Evolutionary conservation across 2,329 filamentous ascomycete species (phyloP).

Genomic region (Hypoxylon sp.): DNA sequence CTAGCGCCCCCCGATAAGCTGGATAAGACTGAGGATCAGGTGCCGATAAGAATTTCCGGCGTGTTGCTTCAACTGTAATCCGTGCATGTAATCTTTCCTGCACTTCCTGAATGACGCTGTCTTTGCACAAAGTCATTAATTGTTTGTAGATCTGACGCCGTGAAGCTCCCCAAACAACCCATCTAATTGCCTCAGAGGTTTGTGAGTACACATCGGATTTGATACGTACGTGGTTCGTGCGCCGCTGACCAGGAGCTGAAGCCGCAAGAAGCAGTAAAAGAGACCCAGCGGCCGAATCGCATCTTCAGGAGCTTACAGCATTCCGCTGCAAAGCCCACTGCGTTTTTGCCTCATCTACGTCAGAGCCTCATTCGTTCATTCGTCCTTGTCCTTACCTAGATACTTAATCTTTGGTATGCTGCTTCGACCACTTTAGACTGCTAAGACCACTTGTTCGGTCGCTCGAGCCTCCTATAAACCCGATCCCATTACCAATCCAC

Average conservation of each 20-base stretch:
- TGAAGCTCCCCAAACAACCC: constrained; percentile 3
- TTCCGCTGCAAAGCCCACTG: neutral
- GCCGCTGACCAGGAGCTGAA: constrained; percentile 23
- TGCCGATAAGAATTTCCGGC: constrained; percentile 52
- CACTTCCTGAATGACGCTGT: constrained; percentile 18
- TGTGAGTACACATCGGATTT: constrained; percentile 24
- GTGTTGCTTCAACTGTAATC: constrained; percentile 41
- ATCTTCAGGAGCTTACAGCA: constrained; percentile 26
- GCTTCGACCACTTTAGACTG: neutral
- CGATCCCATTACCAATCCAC: constrained; percentile 1
- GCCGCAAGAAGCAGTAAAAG: constrained; percentile 16
- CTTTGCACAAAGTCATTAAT: constrained; percentile 23
- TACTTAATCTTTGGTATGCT: constrained; percentile 4
- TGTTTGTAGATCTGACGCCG: constrained; percentile 23
- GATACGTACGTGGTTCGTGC: constrained; percentile 5
- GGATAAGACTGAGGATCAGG: constrained; percentile 47
- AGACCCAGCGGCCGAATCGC: constrained; percentile 21
- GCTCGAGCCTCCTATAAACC: constrained; percentile 10
- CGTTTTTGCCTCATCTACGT: constrained; percentile 3
- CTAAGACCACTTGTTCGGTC: constrained; percentile 2
- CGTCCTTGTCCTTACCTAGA: neutral
- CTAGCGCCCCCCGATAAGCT: constrained; percentile 48
- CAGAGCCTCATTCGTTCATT: constrained; percentile 7
- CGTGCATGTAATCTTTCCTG: constrained; percentile 26
- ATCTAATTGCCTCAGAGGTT: constrained; percentile 18